phyloP scores from a whole-genome alignment of 2,329 filamentous ascomycete species.

The Lecanoromycetidae sp. region DNA sequence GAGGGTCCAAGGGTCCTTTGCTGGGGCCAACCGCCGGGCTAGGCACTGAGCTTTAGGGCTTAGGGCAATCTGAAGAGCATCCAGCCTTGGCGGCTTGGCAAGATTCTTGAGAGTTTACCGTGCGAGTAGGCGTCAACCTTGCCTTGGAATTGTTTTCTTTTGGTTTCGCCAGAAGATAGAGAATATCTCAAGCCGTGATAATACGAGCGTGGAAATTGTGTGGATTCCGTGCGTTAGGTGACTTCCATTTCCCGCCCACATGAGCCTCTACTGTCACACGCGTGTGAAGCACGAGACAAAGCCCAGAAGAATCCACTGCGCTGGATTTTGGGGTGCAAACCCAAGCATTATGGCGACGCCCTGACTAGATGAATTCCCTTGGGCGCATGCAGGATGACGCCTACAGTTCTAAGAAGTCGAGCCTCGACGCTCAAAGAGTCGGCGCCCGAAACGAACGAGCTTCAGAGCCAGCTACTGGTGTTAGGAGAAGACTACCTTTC shows the following conservation, averaged over 20 bases:
- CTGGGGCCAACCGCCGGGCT: no score
- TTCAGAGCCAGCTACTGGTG: slow-evolving; percentile 10
- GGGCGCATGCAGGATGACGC: neutral
- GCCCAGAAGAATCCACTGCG: neutral
- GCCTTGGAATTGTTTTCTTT: no score
- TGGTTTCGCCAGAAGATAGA: no score
- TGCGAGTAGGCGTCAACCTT: no score
- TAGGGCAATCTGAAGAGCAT: neutral
- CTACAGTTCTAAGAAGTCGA: slow-evolving; percentile 9
- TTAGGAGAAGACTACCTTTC: slow-evolving; percentile 2
- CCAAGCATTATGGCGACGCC: slow-evolving; percentile 1
- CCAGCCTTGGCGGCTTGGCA: neutral
- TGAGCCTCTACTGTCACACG: neutral
- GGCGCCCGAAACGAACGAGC: slow-evolving; percentile 11
- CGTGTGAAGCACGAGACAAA: slow-evolving; percentile 13
- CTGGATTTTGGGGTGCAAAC: slow-evolving; percentile 1
- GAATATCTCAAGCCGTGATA: no score
- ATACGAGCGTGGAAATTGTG: no score
- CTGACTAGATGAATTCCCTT: neutral
- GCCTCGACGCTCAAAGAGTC: slow-evolving; percentile 18
- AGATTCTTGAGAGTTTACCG: neutral
- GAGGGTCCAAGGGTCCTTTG: no score
- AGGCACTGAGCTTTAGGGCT: neutral
- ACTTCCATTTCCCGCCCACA: neutral
- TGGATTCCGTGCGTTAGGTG: neutral